A percentile compares a stretch with the other conserved stretches of the same genome.
Conservation (phyloP, 257 asterid species). For the Striga asiatica region DNA sequence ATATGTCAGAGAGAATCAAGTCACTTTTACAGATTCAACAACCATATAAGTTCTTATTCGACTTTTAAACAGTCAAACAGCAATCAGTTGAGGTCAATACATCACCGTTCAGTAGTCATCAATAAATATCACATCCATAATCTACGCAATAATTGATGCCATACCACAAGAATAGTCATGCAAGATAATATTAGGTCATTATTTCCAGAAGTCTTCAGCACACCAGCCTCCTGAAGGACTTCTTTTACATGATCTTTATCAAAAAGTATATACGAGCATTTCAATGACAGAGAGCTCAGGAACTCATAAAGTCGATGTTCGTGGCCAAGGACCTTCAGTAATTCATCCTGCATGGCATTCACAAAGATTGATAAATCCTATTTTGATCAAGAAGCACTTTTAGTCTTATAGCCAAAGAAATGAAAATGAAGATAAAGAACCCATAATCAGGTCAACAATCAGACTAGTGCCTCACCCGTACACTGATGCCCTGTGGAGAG, state of each 20-base stretch:
- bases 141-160: conserved; percentile 11
- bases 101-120: conserved; percentile 9
- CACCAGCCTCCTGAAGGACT: conserved; percentile 63
- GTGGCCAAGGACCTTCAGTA: conserved; percentile 60
- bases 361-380: conserved; percentile 21
- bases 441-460: conserved; percentile 7
- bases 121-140: conserved; percentile 7
- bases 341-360: conserved; percentile 47
- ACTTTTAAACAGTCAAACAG: conserved; percentile 7
- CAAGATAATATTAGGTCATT: conserved; percentile 64
- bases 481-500: conserved; percentile 40
- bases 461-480: conserved; percentile 49
- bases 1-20: background rate
- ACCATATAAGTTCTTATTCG: conserved; percentile 14
- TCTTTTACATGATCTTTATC: conserved; percentile 78
- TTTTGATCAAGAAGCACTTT: conserved; percentile 7
- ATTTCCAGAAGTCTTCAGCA: conserved; percentile 66
- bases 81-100: background rate
- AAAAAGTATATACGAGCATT: conserved; percentile 84
- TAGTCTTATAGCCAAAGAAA: background rate
- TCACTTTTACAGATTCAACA: conserved; percentile 4
- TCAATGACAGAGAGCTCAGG: conserved; percentile 58
- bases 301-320: conserved; percentile 78
- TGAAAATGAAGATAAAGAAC: conserved; percentile 8
- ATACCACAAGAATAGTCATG: conserved; percentile 96